Base-by-base conservation (phyloP, 2,329 filamentous ascomycete species). In the Graphilbum fragrans region DNA sequence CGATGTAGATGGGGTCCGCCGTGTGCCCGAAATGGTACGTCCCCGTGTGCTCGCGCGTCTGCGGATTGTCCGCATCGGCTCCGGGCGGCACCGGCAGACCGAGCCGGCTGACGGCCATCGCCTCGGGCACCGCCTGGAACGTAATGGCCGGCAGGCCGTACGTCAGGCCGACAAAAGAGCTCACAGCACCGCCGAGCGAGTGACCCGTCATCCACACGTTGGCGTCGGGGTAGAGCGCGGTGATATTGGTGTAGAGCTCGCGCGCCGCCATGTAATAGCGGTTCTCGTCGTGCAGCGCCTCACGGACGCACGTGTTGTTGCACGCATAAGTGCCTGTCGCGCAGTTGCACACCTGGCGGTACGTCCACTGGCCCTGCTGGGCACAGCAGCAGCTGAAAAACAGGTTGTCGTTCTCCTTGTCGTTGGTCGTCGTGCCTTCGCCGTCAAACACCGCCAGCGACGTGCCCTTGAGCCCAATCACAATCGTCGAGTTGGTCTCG, bases 371-470 rank as follows among this genome's bases (percentile, higher is more conserved):
- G 0, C 88, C 87, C 52, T 93, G 88, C 62, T 95, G 87, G 4
- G 79, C 92, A 61, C 92, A 98, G 61, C 92, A 98, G 64, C 92
- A 98, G 56, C 88, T 94, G 64, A 95, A 95, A 62, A 94, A 94
- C 10, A 98, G 70, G 57, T 98, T 98, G 62, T 98, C 92, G 58
- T 96, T 98, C 54, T 88, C 69, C 65, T 98, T 98, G 64, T 98
- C 92, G 51, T 94, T 94, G 21, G 87, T 94, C 0, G 90, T 96
- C 1, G 92, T 96, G 39, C 88, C 90, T 31, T 90, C 84, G n/a
- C 92, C 92, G 58, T 96, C 90, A 56, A 95, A 96, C 4, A 96
- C 80, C 12, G 92, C 90, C 2, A 82, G 77, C 1, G 81, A 85
- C 0, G 88, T 95, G 41, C 90, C 92, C 63, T 98, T 98, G 43